Evolutionary conservation across 1,139 yeast species (phyloP).

Genomic region (Geotrichum fermentans): DNA sequence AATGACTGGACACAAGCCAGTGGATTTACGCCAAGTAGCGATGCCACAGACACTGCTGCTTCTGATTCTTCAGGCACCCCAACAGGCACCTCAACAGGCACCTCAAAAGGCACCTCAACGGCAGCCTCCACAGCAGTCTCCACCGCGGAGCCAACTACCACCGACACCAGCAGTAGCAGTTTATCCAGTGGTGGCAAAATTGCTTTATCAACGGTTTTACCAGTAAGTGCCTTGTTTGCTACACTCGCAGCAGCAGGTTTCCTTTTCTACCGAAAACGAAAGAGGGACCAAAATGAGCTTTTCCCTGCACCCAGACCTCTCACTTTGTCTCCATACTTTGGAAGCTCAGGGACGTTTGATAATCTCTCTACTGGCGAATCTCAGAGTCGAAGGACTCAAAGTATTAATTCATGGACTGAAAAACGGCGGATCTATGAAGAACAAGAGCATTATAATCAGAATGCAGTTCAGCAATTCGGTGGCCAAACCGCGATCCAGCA

Average conservation of each 20-base stretch:
- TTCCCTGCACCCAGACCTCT: constrained; percentile 16
- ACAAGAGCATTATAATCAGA: constrained; percentile 5
- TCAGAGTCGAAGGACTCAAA: constrained; percentile 24
- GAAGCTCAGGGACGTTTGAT: constrained; percentile 8
- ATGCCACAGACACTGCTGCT: constrained; percentile 1
- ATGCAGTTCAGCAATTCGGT: constrained; percentile 1
- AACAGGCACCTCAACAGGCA: no score
- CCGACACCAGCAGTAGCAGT: constrained; percentile 10
- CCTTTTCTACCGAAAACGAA: constrained; percentile 16
- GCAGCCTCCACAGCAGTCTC: constrained; percentile 11
- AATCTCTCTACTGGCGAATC: constrained; percentile 5
- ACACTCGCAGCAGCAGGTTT: constrained; percentile 29
- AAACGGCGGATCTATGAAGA: constrained; percentile 28
- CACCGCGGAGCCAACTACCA: constrained; percentile 20
- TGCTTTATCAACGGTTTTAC: constrained; percentile 37
- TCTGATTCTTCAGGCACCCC: no score
- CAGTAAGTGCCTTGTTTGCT: constrained; percentile 28
- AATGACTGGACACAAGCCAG: constrained; percentile 11
- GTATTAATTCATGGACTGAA: constrained; percentile 33
- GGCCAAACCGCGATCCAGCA: not conserved
- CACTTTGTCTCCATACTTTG: constrained; percentile 17
- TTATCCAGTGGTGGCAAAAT: constrained; percentile 33
- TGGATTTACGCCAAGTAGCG: constrained; percentile 13
- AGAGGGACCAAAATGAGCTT: constrained; percentile 9
- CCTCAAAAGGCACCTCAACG: no score